Evolutionary conservation across 1,284 basidiomycete genomes (phyloP).

Genomic region (Anthracocystis walkeri): DNA sequence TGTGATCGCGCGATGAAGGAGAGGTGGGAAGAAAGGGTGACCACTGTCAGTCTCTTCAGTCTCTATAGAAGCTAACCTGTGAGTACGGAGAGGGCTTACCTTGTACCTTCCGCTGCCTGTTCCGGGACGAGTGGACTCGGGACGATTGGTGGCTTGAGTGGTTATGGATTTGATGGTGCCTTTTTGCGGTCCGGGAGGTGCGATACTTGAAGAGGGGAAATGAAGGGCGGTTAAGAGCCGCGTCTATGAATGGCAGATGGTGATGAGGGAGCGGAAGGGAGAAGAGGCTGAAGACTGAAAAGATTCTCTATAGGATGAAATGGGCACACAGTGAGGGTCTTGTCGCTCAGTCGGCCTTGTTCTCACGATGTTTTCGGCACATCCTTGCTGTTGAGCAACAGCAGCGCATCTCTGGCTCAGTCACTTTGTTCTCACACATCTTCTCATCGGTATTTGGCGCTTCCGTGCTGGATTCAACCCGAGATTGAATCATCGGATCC

Average conservation of each 20-base stretch:
- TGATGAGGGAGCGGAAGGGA: neutral
- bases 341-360: too few relatives aligned
- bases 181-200: neutral
- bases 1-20: neutral
- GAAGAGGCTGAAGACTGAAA: neutral
- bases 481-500: conserved; percentile 7
- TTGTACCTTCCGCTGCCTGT: neutral
- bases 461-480: neutral
- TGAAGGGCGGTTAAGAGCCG: neutral
- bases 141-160: neutral
- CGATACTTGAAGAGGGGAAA: neutral
- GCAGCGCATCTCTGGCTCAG: neutral
- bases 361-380: neutral
- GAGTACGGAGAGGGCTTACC: neutral
- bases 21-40: neutral
- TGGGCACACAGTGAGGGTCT: neutral
- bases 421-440: neutral
- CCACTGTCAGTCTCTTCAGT: neutral
- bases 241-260: neutral
- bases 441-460: neutral
- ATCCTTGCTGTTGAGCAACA: neutral
- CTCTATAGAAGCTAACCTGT: neutral
- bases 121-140: neutral
- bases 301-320: neutral
- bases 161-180: neutral